Conservation (phyloP, 2,329 filamentous ascomycete genomes). For the Plectosphaerella sp. region DNA sequence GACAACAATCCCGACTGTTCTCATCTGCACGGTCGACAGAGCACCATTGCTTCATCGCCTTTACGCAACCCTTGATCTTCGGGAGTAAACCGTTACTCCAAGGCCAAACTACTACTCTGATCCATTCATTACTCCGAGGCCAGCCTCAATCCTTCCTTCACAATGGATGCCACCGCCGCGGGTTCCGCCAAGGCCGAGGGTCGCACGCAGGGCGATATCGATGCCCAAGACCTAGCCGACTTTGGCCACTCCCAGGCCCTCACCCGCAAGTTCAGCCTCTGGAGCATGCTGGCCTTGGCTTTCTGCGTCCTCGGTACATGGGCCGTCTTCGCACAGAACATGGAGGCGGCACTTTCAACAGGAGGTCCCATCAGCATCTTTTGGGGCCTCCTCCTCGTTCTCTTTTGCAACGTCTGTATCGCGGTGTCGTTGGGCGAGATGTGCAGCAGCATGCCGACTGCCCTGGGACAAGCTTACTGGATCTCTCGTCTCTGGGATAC, state of each 20-base stretch:
- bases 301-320: constrained; percentile 56
- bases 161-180: neutral
- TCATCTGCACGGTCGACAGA: no score
- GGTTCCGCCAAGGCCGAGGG: neutral
- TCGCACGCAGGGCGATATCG: constrained; percentile 8
- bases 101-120: neutral
- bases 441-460: constrained; percentile 55
- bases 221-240: constrained; percentile 33
- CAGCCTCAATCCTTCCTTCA: neutral
- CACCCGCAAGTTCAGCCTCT: constrained; percentile 43
- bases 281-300: constrained; percentile 53
- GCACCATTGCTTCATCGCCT: no score
- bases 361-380: constrained; percentile 50
- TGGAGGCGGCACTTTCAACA: constrained; percentile 41
- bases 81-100: no score
- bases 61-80: no score
- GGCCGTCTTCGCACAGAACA: constrained; percentile 47
- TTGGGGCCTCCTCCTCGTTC: constrained; percentile 49
- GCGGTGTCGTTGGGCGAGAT: constrained; percentile 52
- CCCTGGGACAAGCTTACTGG: constrained; percentile 57
- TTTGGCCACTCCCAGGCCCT: constrained; percentile 35
- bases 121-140: no score
- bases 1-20: no score
- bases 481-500: constrained; percentile 35
- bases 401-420: constrained; percentile 46